phyloP scores from a whole-genome alignment of 306 rosid species.

The Arachis hypogaea region DNA sequence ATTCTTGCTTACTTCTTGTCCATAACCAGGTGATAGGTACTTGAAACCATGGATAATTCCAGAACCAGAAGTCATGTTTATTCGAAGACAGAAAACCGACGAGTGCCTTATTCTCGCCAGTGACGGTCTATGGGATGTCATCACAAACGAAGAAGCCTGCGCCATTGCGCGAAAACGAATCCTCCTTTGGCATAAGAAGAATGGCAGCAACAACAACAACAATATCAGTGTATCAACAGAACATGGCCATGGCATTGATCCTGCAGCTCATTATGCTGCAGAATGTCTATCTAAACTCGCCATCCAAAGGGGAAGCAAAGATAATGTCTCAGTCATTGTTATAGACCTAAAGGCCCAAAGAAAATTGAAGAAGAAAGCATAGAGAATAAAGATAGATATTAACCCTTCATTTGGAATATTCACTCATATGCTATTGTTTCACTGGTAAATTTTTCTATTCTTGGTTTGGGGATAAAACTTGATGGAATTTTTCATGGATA shows the following conservation, averaged over 20 bases:
- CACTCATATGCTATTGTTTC: slow-evolving; percentile 28
- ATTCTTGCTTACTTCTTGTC: slow-evolving; percentile 8
- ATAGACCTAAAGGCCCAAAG: slow-evolving; percentile 76
- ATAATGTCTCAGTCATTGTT: slow-evolving; percentile 76
- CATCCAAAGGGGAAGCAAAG: slow-evolving; percentile 76
- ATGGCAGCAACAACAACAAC: slow-evolving; percentile 35
- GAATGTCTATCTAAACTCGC: slow-evolving; percentile 79
- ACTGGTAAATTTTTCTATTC: slow-evolving; percentile 27
- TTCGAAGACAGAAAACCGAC: slow-evolving; percentile 58
- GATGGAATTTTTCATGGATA: too few relatives aligned
- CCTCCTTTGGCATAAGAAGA: slow-evolving; percentile 80
- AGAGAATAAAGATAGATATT: background rate
- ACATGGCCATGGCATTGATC: slow-evolving; percentile 52
- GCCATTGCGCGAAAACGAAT: slow-evolving; percentile 68
- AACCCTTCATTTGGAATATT: slow-evolving; percentile 30
- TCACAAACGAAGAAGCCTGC: slow-evolving; percentile 77
- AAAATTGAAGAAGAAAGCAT: slow-evolving; percentile 56
- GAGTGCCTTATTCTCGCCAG: slow-evolving; percentile 81
- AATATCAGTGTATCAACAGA: background rate
- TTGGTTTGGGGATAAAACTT: too few relatives aligned
- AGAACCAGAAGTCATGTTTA: slow-evolving; percentile 64
- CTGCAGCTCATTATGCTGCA: slow-evolving; percentile 80
- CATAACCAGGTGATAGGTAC: slow-evolving; percentile 68
- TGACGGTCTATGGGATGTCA: slow-evolving; percentile 86
- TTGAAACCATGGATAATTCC: slow-evolving; percentile 82